These are phyloP conservation scores for Coemansia sp. DNA, from an alignment of 192 early-diverging fungal species.

Conservation along the genomic window DNA sequence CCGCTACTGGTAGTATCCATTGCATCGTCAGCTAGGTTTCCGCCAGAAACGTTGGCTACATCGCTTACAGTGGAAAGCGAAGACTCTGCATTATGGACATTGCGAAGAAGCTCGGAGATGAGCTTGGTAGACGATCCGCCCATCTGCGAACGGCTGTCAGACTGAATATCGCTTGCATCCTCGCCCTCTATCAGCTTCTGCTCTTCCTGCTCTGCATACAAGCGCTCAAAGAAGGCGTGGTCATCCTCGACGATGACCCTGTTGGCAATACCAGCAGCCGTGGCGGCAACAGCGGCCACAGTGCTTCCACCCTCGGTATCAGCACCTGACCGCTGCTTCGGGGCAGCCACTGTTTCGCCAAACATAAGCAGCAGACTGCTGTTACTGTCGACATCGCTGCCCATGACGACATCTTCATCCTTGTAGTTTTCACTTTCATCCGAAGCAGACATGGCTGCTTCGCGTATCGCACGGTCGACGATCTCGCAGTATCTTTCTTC, in stretches of 20 bases:
- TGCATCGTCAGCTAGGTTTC: constrained; percentile 46
- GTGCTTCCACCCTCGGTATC: constrained; percentile 54
- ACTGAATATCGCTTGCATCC: constrained; percentile 19
- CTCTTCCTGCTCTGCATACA: constrained; percentile 69
- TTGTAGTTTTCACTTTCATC: not conserved
- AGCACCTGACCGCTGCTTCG: constrained; percentile 64
- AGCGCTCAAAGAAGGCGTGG: constrained; percentile 83
- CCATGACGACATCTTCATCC: not conserved
- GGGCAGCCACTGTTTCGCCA: constrained; percentile 52
- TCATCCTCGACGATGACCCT: constrained; percentile 83
- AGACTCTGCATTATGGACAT: constrained; percentile 36
- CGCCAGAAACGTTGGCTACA: constrained; percentile 25
- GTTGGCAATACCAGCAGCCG: constrained; percentile 56
- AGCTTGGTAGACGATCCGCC: constrained; percentile 26
- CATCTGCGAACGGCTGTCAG: constrained; percentile 14
- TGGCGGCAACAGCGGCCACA: constrained; percentile 55
- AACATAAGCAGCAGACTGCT: constrained; percentile 37
- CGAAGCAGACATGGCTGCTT: not conserved
- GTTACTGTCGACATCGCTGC: constrained; percentile 4
- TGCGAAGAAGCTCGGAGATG: constrained; percentile 34
- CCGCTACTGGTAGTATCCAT: not conserved
- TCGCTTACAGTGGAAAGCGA: constrained; percentile 41
- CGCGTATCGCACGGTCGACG: constrained; percentile 31
- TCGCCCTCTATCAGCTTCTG: constrained; percentile 61
- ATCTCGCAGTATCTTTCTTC: constrained; percentile 39